Evolutionary conservation across 129 eudicot species (phyloP), one percentile per base, ranked within the genome.

Genomic region (Calendula officinalis): DNA sequence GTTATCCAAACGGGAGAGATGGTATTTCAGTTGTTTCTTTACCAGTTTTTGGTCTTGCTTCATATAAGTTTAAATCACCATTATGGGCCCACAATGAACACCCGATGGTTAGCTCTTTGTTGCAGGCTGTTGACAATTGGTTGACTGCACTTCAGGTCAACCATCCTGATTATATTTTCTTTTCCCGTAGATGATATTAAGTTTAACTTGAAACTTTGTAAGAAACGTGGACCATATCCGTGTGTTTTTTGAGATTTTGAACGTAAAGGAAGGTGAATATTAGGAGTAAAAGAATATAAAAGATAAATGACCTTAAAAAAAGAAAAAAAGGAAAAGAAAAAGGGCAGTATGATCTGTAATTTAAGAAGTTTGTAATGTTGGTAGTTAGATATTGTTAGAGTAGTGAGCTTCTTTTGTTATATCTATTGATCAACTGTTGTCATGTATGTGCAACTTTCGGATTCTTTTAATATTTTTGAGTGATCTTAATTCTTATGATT

Each of bases 111-210:
- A 82, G 46, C 60, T 75, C 82, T 35, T 84, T 87, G 53, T 67
- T 75, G 62, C 86, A 81, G 71, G 80, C 80, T 32, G 97, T 95
- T 61, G 90, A 87, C 32, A 69, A 67, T 45, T 84, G 87, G 94
- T 66, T 87, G 41, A 73, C 79, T 1, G 7, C 17, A 10, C 94
- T 74, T 48, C 84, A 74, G 72, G 97, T 91, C 83, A 78, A 84
- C 69, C 95, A 84, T 82, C 97, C 97, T 3, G 97, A 87, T 75
- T 84, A 75, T 73, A 78, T 78, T 64, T 91, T 91, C 85, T 84
- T 82, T 79, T 69, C 81, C 61, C 86, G 88, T 60, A 77, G 80
- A 70, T 90, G 85, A 73, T 63, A 39, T 17, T 55, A 47, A 61
- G 68, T 8, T 45, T 9, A 54, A 16, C 46, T 36, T n/a, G n/a